Conservation (phyloP, 208 protist genomes). For the Wallacemonas sp. region DNA sequence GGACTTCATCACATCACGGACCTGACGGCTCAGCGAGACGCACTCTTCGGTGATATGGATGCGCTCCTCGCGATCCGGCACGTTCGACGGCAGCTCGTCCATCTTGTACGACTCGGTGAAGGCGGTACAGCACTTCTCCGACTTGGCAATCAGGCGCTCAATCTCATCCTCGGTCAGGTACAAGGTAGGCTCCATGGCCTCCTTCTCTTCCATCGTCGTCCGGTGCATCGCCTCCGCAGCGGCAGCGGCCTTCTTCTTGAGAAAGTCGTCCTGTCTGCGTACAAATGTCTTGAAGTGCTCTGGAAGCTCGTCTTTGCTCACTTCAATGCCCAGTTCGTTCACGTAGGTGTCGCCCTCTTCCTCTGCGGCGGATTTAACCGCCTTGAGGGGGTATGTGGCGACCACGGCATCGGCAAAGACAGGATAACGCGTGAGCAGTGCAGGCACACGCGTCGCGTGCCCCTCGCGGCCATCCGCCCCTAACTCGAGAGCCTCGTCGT, state of each 20-base stretch:
- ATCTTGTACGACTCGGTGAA: constrained; percentile 73
- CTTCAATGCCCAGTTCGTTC: constrained; percentile 62
- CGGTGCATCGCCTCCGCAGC: constrained; percentile 42
- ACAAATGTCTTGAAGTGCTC: constrained; percentile 83
- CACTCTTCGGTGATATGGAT: constrained; percentile 74
- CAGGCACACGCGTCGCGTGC: background rate
- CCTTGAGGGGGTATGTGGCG: constrained; percentile 55
- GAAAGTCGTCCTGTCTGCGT: constrained; percentile 83
- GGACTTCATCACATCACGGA: constrained; percentile 77
- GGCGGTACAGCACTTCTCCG: constrained; percentile 60
- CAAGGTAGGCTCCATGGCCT: constrained; percentile 78
- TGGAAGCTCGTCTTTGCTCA: constrained; percentile 69
- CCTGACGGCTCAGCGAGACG: constrained; percentile 76
- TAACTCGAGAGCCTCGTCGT: background rate
- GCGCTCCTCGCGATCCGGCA: constrained; percentile 73
- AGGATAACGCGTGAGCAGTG: constrained; percentile 29
- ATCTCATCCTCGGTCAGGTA: constrained; percentile 82
- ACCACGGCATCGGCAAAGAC: constrained; percentile 66
- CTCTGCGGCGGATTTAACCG: constrained; percentile 23
- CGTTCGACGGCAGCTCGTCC: constrained; percentile 55
- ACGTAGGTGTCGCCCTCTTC: constrained; percentile 30
- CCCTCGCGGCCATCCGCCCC: constrained; percentile 10
- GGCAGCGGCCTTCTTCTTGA: constrained; percentile 73
- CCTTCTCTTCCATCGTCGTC: constrained; percentile 66
- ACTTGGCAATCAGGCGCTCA: constrained; percentile 51